Evolutionary conservation across 805 yeast genomes (phyloP), one percentile per base, ranked within the genome.

Genomic region (Lipomyces mesembrius): DNA sequence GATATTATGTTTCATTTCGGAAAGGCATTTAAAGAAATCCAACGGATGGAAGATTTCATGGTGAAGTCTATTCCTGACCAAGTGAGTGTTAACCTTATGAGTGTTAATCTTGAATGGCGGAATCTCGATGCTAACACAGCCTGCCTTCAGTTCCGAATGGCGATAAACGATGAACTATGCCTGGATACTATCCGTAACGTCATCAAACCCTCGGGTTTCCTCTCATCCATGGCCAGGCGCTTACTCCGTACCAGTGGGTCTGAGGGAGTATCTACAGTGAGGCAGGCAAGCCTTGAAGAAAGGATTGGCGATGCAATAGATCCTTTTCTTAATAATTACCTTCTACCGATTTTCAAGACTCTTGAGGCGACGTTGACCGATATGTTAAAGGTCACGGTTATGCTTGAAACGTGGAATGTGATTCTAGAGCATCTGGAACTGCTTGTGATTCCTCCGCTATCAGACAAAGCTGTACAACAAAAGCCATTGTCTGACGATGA

Each of bases 1-100:
- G 97, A 93, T 77, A 92, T 96, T 0, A 78, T 91, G 8, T 94
- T 90, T 74, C 89, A 88, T 57, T 83, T 94, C 77, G 96, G 96
- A 0, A 84, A 88, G 70, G 88, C 94, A 0, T 85, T 88, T 72
- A 80, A 94, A 69, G 83, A 87, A 1, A 79, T 94, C 35, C 78
- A 82, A 39, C 83, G 92, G 67, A 82, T 88, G 0, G 86, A 87
- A 75, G 89, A 89, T 62, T 84, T 90, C 64, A 85, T 89, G 65
- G 83, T 90, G 60, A 85, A 87, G 64, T 75, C 86, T 65, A 85
- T 94, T 69, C 95, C 91, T 8, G 89, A 85, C 61, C 89, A 90
- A 71, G 90, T 92, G 71, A 2, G 49, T 43, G 8, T 17, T 7
- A 43, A 2, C 49, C 1, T n/a, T n/a, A n/a, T 92, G 71, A 2